Evolutionary conservation across 2,329 filamentous ascomycete species (phyloP).

Genomic region (Colletotrichum cereale): DNA sequence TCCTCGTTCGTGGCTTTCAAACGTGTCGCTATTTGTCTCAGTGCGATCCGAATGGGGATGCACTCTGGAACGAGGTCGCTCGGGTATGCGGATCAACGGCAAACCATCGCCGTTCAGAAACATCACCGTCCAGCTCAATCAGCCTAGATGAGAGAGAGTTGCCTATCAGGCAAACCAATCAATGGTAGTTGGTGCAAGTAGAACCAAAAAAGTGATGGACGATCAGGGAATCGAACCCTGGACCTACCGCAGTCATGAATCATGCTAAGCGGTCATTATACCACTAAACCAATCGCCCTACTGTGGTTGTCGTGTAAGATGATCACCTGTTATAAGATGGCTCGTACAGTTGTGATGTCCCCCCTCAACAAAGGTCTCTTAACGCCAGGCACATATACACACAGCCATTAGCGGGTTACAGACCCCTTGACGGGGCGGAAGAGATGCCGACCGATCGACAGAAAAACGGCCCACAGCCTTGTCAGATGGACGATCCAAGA

Average conservation of each 20-base stretch:
- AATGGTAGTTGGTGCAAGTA: neutral
- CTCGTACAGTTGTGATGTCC: conserved; percentile 7
- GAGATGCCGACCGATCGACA: conserved; percentile 5
- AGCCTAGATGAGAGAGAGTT: no score
- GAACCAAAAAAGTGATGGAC: neutral
- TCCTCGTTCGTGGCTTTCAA: no score
- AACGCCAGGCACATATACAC: neutral
- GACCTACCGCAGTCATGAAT: neutral
- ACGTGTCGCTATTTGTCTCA: no score
- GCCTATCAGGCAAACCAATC: neutral
- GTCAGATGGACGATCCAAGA: conserved; percentile 7
- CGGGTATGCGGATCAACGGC: no score
- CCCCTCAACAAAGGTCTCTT: neutral
- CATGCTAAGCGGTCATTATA: conserved; percentile 1
- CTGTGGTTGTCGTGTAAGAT: no score
- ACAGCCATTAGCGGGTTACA: conserved; percentile 4
- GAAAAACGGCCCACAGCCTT: neutral
- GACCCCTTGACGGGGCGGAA: neutral
- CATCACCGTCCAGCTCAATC: neutral
- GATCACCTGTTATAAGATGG: neutral
- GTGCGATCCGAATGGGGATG: no score
- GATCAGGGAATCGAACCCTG: neutral
- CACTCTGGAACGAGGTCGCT: no score
- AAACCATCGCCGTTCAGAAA: neutral
- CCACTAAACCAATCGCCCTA: conserved; percentile 1